Evolutionary conservation across 345 rosid genomes (phyloP).

Genomic region (Aethionema arabicum): DNA sequence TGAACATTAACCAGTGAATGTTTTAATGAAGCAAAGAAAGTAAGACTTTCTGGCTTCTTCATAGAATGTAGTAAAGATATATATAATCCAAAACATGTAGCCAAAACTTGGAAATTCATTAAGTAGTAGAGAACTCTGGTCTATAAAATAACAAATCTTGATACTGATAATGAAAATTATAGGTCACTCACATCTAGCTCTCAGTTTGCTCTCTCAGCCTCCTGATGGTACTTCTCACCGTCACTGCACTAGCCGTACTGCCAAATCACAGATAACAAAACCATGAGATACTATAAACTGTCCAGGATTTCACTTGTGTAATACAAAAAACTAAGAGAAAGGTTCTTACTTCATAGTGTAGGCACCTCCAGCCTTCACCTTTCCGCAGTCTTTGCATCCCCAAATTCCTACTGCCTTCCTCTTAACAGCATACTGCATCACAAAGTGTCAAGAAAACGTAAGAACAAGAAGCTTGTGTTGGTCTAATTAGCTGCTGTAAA

Average conservation of each 20-base stretch:
- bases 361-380: constrained; percentile 85
- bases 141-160: neutral
- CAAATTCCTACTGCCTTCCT: constrained; percentile 86
- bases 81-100: neutral
- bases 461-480: neutral
- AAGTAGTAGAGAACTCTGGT: neutral
- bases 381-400: constrained; percentile 88
- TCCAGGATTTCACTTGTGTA: neutral
- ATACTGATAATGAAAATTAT: constrained; percentile 1
- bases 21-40: constrained; percentile 13
- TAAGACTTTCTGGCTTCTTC: neutral
- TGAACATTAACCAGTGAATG: neutral
- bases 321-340: neutral
- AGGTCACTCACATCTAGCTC: constrained; percentile 7
- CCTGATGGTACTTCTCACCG: constrained; percentile 41
- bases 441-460: too few relatives aligned
- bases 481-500: neutral
- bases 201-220: constrained; percentile 28
- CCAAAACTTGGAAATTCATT: neutral
- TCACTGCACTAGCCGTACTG: constrained; percentile 59
- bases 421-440: constrained; percentile 72
- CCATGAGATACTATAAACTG: neutral
- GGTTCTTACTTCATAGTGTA: constrained; percentile 70
- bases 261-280: constrained; percentile 30
- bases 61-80: neutral